Conservation (phyloP, 129 eudicot genomes). For the Pulicaria dysenterica region DNA sequence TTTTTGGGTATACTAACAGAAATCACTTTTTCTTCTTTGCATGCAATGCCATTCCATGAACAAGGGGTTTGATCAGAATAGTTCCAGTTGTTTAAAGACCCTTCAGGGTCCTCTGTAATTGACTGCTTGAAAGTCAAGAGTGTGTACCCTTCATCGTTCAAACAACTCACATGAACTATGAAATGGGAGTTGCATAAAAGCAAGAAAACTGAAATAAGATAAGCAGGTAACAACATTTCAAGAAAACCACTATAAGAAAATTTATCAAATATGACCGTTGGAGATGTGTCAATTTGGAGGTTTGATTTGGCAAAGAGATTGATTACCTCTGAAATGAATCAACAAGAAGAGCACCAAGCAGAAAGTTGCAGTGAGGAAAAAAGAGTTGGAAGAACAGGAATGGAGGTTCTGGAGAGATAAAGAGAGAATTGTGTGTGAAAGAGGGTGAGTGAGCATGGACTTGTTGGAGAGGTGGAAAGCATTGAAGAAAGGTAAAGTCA, state of each 20-base stretch:
- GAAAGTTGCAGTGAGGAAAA: conserved; percentile 27
- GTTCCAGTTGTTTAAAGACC: conserved; percentile 80
- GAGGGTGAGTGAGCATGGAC: conserved; percentile 45
- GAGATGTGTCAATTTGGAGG: conserved; percentile 19
- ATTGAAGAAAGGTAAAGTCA: conserved; percentile 50
- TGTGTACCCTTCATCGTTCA: conserved; percentile 84
- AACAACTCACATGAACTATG: conserved; percentile 45
- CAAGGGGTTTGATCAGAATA: conserved; percentile 84
- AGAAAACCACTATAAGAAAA: conserved; percentile 4
- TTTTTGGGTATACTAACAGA: conserved; percentile 92
- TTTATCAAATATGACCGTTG: conserved; percentile 33
- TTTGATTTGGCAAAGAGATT: conserved; percentile 20
- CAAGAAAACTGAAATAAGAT: conserved; percentile 44
- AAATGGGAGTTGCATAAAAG: conserved; percentile 46
- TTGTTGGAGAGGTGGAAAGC: conserved; percentile 41
- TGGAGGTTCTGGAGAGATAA: conserved; percentile 43
- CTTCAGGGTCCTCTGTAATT: conserved; percentile 80
- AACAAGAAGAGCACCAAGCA: conserved; percentile 27
- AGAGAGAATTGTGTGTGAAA: conserved; percentile 36
- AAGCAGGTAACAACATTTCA: conserved; percentile 42
- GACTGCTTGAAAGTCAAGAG: conserved; percentile 68
- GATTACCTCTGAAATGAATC: conserved; percentile 23
- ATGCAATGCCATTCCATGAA: conserved; percentile 98
- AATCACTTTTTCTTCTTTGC: conserved; percentile 71
- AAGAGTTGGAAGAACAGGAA: conserved; percentile 34